Evolutionary conservation across 2,329 filamentous ascomycete species (phyloP).

Genomic region (Aspergillus spinulosporus): DNA sequence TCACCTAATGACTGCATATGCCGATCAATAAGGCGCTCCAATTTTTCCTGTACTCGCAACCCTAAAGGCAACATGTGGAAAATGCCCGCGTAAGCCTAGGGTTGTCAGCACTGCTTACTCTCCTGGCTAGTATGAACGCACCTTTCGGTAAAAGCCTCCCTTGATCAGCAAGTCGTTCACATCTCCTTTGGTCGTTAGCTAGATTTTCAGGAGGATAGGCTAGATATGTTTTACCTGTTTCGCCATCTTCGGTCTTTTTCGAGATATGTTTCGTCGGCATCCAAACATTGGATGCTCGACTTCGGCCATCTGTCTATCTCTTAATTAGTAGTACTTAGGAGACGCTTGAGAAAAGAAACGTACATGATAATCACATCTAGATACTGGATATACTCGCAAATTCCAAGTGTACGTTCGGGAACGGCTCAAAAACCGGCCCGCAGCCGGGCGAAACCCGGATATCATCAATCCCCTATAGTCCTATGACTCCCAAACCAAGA

Average conservation of each 20-base stretch:
- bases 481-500: neutral
- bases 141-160: conserved; percentile 73
- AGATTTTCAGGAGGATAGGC: neutral
- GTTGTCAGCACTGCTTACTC: conserved; percentile 2
- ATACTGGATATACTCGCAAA: conserved; percentile 20
- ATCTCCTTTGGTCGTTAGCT: conserved; percentile 49
- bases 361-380: conserved; percentile 41
- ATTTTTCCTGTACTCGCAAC: conserved; percentile 80
- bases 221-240: conserved; percentile 29
- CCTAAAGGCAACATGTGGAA: conserved; percentile 92
- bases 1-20: conserved; percentile 77
- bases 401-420: conserved; percentile 29
- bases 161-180: conserved; percentile 67
- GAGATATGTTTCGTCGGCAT: conserved; percentile 71
- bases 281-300: conserved; percentile 74
- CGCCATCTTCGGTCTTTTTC: conserved; percentile 51
- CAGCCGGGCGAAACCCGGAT: conserved; percentile 25
- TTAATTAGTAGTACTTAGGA: conserved; percentile 1
- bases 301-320: conserved; percentile 56
- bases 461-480: conserved; percentile 26
- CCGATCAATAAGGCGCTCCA: conserved; percentile 81
- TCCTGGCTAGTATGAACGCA: conserved; percentile 32
- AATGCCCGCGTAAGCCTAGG: conserved; percentile 77
- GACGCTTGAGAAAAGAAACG: conserved; percentile 8
- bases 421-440: conserved; percentile 28